Evolutionary conservation across 2,329 filamentous ascomycete genomes (phyloP), one percentile per base, ranked within the genome.

Genomic region (Claviceps citrina): DNA sequence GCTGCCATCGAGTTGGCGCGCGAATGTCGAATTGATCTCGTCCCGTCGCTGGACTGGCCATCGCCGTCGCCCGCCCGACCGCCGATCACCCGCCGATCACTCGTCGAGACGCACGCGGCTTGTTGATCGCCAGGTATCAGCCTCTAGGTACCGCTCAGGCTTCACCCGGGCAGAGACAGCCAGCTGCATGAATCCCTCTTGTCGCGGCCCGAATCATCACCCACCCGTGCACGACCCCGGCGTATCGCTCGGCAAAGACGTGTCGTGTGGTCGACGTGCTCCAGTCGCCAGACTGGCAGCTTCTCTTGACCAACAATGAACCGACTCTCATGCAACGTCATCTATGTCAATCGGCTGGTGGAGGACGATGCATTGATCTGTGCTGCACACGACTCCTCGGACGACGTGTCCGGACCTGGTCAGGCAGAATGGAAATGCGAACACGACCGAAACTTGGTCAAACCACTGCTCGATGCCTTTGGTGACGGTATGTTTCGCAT

Each of bases 261-360:
- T 51, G 54, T 52, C 53, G 51, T 52, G 64, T 62, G 68, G 67
- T 61, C 62, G 63, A 67, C 67, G 68, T 65, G 68, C 64, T 69
- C 68, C 70, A 64, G 70, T 73, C 70, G 64, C 56, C 59, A 67
- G 71, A 71, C 71, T 73, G 69, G 70, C 66, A 69, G 69, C 68
- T 66, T 62, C 58, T 62, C 55, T 59, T 63, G 61, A 60, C 62
- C 62, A 66, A 66, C 59, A 55, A 76, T 76, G 72, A 71, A 76
- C 56, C 64, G 63, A 54, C 64, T 67, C 51, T 60, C 62, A 43
- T 75, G 70, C 55, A 70, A 75, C 55, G 65, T 76, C 48, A 70
- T 77, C 46, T 77, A 76, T 49, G 70, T 76, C 50, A 70, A 75
- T 59, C 68, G 68, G 51, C 60, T 63, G 44, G 65, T 71, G 45